A percentile compares a stretch with the other conserved stretches of the same genome.
phyloP scores from a whole-genome alignment of 1,139 yeast genomes.

The Geotrichum restrictum region DNA sequence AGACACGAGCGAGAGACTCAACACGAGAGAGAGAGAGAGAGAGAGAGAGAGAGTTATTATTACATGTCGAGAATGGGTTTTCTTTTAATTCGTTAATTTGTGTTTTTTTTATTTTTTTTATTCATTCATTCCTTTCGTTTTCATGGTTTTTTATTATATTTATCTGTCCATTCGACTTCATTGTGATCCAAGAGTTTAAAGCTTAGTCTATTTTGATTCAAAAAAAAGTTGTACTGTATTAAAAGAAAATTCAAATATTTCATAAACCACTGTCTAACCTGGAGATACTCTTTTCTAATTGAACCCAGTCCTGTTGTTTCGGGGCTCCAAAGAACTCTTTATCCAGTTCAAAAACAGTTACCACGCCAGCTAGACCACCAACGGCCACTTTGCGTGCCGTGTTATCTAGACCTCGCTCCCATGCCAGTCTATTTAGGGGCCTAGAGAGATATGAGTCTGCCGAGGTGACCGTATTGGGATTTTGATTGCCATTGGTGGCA shows the following conservation, averaged over 20 bases:
- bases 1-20: background rate
- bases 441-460: slow-evolving; percentile 12
- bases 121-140: background rate
- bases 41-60: background rate
- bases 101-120: background rate
- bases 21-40: background rate
- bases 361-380: slow-evolving; percentile 39
- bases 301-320: slow-evolving; percentile 24
- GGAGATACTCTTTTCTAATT: slow-evolving; percentile 10
- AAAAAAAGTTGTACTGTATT: background rate
- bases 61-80: background rate
- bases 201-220: no score
- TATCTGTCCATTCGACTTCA: no score
- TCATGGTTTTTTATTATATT: no score
- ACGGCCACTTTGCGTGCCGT: slow-evolving; percentile 34
- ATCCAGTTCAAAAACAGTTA: slow-evolving; percentile 36
- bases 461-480: background rate
- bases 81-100: background rate
- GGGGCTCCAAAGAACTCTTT: slow-evolving; percentile 22
- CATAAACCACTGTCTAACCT: slow-evolving; percentile 2
- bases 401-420: slow-evolving; percentile 28
- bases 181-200: background rate
- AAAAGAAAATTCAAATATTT: background rate
- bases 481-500: background rate
- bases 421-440: slow-evolving; percentile 19